These are phyloP conservation scores for Venturia pyrina DNA, from an alignment of 2,329 filamentous ascomycete genomes.

Conservation along the genomic window DNA sequence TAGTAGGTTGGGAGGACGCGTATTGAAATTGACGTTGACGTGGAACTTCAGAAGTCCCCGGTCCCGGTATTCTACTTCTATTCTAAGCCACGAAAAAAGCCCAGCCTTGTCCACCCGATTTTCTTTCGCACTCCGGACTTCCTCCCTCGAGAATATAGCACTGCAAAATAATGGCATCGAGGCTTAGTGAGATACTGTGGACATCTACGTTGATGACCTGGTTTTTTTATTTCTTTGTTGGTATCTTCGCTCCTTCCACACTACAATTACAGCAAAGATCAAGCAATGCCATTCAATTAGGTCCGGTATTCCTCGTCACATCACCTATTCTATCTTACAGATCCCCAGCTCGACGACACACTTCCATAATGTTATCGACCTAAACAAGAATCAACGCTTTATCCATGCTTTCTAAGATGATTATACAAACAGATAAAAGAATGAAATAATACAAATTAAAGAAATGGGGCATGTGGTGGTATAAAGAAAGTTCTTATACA, in stretches of 20 bases:
- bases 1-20: neutral
- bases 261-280: neutral
- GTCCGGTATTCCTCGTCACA: neutral
- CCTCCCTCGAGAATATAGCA: neutral
- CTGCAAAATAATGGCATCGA: too few species aligned
- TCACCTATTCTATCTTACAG: neutral
- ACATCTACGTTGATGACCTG: neutral
- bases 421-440: neutral
- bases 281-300: neutral
- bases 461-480: too few species aligned
- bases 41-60: neutral
- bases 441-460: too few species aligned
- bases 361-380: neutral
- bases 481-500: neutral
- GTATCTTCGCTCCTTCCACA: neutral
- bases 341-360: neutral
- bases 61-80: neutral
- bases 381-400: neutral
- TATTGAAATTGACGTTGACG: neutral
- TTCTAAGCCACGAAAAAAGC: neutral
- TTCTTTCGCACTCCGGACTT: neutral
- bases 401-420: neutral
- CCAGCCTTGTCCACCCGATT: neutral
- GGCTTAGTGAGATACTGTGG: too few species aligned
- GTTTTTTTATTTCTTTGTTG: neutral